Conservation (phyloP, 257 asterid species). For the Gynochthodes officinalis region DNA sequence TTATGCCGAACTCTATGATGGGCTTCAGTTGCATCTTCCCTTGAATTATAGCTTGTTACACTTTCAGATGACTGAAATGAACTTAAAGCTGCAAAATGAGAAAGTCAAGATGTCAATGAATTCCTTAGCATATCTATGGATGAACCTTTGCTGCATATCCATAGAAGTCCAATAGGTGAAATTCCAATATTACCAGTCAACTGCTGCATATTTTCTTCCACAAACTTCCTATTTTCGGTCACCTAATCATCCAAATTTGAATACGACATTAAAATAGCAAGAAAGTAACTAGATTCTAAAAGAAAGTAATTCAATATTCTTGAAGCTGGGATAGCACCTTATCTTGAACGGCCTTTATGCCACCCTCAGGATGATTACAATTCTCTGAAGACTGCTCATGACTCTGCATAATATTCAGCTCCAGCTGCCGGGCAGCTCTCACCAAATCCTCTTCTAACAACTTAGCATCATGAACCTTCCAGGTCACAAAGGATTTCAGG, state of each 20-base stretch:
- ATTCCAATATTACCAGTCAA: conserved; percentile 67
- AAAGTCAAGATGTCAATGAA: conserved; percentile 31
- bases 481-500: conserved; percentile 83
- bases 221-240: conserved; percentile 53
- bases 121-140: conserved; percentile 37
- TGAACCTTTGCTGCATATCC: conserved; percentile 37
- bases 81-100: conserved; percentile 29
- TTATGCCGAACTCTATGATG: background rate
- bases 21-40: conserved; percentile 4
- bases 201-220: conserved; percentile 63
- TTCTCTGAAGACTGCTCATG: conserved; percentile 59
- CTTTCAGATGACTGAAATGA: conserved; percentile 5
- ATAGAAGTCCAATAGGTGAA: conserved; percentile 51
- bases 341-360: conserved; percentile 62
- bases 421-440: conserved; percentile 85
- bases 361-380: conserved; percentile 46
- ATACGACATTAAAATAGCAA: background rate
- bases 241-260: conserved; percentile 37
- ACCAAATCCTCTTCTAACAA: conserved; percentile 78
- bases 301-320: background rate
- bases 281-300: background rate
- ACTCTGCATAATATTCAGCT: conserved; percentile 62
- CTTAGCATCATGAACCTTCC: conserved; percentile 90
- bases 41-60: background rate
- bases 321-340: conserved; percentile 41